phyloP scores from a whole-genome alignment of 805 yeast species.

The Monosporozyma yasuniensis region DNA sequence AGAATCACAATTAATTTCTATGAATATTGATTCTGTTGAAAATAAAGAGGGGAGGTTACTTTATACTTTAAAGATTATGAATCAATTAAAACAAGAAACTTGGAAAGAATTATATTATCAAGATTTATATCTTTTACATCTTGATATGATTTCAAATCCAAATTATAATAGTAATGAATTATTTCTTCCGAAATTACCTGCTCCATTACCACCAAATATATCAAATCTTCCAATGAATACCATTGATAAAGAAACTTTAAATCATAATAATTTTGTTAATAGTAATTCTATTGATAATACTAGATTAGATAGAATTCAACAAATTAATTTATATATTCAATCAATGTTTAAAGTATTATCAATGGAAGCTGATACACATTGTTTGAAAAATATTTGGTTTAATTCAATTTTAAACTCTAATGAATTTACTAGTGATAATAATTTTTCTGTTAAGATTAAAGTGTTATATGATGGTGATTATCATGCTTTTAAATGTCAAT shows the following conservation, averaged over 20 bases:
- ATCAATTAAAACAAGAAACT: slow-evolving; percentile 7
- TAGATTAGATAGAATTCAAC: slow-evolving; percentile 6
- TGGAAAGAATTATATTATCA: slow-evolving; percentile 13
- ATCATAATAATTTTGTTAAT: background rate
- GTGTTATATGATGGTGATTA: slow-evolving; percentile 15
- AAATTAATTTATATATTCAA: slow-evolving; percentile 8
- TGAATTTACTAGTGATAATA: background rate
- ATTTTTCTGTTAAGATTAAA: slow-evolving; percentile 13
- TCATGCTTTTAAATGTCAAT: slow-evolving; percentile 14
- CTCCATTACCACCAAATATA: slow-evolving; percentile 5
- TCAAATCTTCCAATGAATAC: background rate
- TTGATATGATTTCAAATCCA: slow-evolving; percentile 6
- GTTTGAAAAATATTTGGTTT: slow-evolving; percentile 3
- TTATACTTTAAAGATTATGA: slow-evolving; percentile 12
- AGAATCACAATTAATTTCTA: background rate
- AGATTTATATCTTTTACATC: slow-evolving; percentile 19
- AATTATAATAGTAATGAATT: background rate
- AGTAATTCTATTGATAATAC: background rate
- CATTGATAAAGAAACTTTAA: background rate
- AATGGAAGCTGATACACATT: background rate
- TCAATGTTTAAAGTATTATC: background rate
- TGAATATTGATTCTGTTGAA: slow-evolving; percentile 9
- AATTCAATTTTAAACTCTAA: slow-evolving; percentile 6
- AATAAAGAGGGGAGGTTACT: slow-evolving; percentile 10
- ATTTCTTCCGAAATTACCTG: slow-evolving; percentile 9